Conservation (phyloP, 306 rosid species). For the Fragaria nilgerrensis region DNA sequence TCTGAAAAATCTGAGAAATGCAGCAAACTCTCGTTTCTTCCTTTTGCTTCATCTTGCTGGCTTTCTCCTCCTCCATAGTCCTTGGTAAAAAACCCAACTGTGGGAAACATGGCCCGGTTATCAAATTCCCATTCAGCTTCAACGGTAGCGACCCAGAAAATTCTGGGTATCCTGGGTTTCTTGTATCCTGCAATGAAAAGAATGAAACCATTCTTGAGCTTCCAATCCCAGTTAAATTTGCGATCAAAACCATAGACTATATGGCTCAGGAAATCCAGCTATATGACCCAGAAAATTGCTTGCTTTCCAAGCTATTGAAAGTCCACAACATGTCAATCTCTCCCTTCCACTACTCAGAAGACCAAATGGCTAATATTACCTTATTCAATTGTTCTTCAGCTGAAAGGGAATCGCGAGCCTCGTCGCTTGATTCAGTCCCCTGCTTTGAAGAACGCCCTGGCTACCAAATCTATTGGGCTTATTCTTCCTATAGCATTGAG, state of each 20-base stretch:
- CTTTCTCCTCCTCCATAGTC: constrained; percentile 4
- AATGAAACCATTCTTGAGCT: constrained; percentile 28
- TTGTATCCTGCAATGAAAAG: constrained; percentile 21
- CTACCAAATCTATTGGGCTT: neutral
- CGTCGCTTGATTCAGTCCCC: neutral
- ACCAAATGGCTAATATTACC: accelerated
- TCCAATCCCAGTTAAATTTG: constrained; percentile 23
- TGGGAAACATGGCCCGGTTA: constrained; percentile 1
- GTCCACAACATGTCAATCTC: constrained; percentile 19
- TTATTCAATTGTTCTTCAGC: constrained; percentile 30
- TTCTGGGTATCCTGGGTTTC: constrained; percentile 34
- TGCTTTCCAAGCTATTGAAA: neutral
- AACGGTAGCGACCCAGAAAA: constrained; percentile 17
- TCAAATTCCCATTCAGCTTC: constrained; percentile 39
- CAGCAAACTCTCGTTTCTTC: too few species aligned
- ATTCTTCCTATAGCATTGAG: accelerated
- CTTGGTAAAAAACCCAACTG: constrained; percentile 3
- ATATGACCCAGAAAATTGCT: neutral
- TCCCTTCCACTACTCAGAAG: constrained; percentile 2
- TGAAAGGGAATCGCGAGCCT: neutral
- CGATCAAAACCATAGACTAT: constrained; percentile 28
- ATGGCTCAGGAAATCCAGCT: constrained; percentile 20
- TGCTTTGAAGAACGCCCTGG: constrained; percentile 7
- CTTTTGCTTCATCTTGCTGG: neutral
- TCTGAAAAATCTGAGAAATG: too few species aligned